Conservation (phyloP, 2,329 filamentous ascomycete genomes). For the Talaromyces sp. region DNA sequence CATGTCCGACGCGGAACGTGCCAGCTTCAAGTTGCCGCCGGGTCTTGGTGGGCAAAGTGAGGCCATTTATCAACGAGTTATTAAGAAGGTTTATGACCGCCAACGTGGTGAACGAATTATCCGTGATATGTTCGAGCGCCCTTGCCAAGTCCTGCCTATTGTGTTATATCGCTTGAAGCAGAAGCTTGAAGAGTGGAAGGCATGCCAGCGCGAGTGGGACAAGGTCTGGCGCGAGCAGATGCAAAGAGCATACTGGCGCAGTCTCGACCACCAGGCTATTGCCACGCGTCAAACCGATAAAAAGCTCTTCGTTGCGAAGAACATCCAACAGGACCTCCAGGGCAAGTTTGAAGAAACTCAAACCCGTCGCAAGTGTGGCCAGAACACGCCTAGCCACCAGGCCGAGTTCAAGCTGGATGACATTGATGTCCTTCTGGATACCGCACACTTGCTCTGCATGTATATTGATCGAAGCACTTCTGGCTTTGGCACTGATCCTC, state of each 20-base stretch:
- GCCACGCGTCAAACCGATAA: slow-evolving; percentile 88
- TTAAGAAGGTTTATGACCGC: slow-evolving; percentile 93
- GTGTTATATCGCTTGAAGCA: slow-evolving; percentile 88
- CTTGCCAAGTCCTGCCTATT: slow-evolving; percentile 85
- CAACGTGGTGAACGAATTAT: slow-evolving; percentile 85
- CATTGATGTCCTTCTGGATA: slow-evolving; percentile 64
- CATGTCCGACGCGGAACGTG: slow-evolving; percentile 72
- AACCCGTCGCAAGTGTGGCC: slow-evolving; percentile 65
- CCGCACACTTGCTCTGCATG: slow-evolving; percentile 51
- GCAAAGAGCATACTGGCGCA: slow-evolving; percentile 91
- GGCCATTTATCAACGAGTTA: slow-evolving; percentile 93
- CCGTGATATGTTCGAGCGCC: slow-evolving; percentile 79
- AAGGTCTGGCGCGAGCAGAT: slow-evolving; percentile 98
- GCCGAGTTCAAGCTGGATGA: slow-evolving; percentile 75
- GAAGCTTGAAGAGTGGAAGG: slow-evolving; percentile 97
- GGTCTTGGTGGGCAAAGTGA: slow-evolving; percentile 91
- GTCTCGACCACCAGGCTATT: slow-evolving; percentile 94
- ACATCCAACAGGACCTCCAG: slow-evolving; percentile 86
- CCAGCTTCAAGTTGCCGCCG: slow-evolving; percentile 75
- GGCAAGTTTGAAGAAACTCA: slow-evolving; percentile 90
- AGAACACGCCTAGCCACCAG: slow-evolving; percentile 69
- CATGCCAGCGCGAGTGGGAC: slow-evolving; percentile 96
- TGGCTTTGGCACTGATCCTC: slow-evolving; percentile 65
- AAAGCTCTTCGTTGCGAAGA: slow-evolving; percentile 85
- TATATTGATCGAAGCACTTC: slow-evolving; percentile 51